Conservation (phyloP, 805 yeast genomes). For the Schwanniomyces pseudopolymorphus region DNA sequence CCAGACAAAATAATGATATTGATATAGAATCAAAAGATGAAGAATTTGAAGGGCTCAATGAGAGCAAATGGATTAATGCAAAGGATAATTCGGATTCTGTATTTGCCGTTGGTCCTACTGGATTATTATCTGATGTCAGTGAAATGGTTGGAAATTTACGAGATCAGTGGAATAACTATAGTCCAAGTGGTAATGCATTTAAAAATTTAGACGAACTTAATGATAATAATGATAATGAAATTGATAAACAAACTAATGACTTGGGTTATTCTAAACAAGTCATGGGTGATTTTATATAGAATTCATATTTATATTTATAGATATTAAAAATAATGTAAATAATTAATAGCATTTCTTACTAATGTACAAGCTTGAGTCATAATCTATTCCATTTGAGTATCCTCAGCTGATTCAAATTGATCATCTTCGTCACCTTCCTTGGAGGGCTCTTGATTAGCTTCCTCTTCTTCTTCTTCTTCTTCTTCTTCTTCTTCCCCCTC, state of each 20-base stretch:
- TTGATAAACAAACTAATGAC: constrained; percentile 10
- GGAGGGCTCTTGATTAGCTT: constrained; percentile 17
- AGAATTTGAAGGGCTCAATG: constrained; percentile 15
- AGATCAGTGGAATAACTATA: constrained; percentile 30
- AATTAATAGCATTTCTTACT: background rate
- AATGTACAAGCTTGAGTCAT: background rate
- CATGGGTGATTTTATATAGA: constrained; percentile 23
- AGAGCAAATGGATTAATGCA: constrained; percentile 53
- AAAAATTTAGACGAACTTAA: background rate
- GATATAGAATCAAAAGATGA: constrained; percentile 20
- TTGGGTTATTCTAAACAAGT: constrained; percentile 12
- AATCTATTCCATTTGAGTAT: background rate
- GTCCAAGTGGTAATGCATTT: background rate
- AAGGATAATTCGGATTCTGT: constrained; percentile 38
- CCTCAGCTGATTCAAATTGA: constrained; percentile 9
- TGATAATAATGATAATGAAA: background rate
- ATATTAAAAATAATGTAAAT: constrained; percentile 1
- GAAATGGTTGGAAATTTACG: constrained; percentile 53
- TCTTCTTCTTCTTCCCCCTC: constrained; percentile 28
- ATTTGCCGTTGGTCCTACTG: constrained; percentile 67
- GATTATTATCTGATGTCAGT: constrained; percentile 62
- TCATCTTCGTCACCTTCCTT: constrained; percentile 19
- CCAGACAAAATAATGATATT: constrained; percentile 33
- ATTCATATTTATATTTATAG: background rate
- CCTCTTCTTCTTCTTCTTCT: constrained; percentile 25